phyloP scores from a whole-genome alignment of 2,329 filamentous ascomycete genomes.

The Talaromyces verruculosus region DNA sequence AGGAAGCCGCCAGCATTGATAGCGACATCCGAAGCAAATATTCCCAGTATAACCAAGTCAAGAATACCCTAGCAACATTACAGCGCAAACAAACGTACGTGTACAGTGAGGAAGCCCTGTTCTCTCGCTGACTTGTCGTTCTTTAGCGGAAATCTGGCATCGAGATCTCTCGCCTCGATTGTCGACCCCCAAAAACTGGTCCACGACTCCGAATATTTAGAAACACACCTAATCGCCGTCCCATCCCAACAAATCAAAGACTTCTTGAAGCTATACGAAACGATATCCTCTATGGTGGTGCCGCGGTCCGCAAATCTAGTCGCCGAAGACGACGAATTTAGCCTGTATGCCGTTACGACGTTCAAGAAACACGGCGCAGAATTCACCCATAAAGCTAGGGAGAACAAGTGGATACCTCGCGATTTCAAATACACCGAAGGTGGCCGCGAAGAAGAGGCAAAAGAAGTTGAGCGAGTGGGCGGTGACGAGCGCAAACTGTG shows the following conservation, averaged over 20 bases:
- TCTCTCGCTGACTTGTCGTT: neutral
- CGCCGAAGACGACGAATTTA: slow-evolving; percentile 84
- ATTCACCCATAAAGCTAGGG: slow-evolving; percentile 87
- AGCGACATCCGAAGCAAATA: slow-evolving; percentile 95
- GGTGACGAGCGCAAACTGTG: slow-evolving; percentile 89
- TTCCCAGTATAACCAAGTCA: slow-evolving; percentile 88
- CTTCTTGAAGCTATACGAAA: slow-evolving; percentile 86
- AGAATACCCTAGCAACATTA: slow-evolving; percentile 75
- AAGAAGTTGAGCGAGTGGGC: slow-evolving; percentile 77
- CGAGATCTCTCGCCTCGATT: slow-evolving; percentile 87
- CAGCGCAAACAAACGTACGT: slow-evolving; percentile 84
- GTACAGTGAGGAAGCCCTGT: neutral
- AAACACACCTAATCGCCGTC: slow-evolving; percentile 90
- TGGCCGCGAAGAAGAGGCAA: slow-evolving; percentile 82
- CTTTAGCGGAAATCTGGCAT: slow-evolving; percentile 80
- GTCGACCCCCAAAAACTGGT: slow-evolving; percentile 78
- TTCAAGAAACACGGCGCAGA: slow-evolving; percentile 90
- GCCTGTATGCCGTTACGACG: slow-evolving; percentile 80
- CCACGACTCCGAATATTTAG: slow-evolving; percentile 91
- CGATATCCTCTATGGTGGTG: slow-evolving; percentile 84
- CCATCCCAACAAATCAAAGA: slow-evolving; percentile 79
- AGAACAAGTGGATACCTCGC: slow-evolving; percentile 90
- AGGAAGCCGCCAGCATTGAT: slow-evolving; percentile 90
- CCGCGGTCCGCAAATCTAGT: slow-evolving; percentile 80
- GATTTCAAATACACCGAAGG: slow-evolving; percentile 93